Base-by-base conservation (phyloP, 169 alveolate species). In the Pseudocohnilembus persalinus region DNA sequence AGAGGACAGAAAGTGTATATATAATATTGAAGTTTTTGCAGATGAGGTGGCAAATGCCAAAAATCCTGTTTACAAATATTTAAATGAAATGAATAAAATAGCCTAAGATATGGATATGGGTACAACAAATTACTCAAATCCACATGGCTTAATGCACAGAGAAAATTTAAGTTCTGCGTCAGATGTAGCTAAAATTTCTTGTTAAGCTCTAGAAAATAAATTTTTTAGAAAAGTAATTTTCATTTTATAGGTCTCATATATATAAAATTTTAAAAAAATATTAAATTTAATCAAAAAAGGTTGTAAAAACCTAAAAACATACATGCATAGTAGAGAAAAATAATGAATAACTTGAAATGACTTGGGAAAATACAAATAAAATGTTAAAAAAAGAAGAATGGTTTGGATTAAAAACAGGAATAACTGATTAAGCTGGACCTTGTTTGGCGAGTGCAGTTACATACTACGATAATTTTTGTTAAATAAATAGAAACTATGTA, bases 91-190 rank as follows among this genome's bases (percentile, higher is more conserved):
- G 97, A 94, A 94, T 74, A 16, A 76, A 16, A 63, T 80, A 28
- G 94, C 95, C 0, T 64, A 83, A 72, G 65, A 84, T 29, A 29
- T 94, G 35, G 83, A 86, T 1, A 78, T 92, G 29, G 31, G 65
- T 0, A 76, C 35, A 29, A 92, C 96, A 0, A 64, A 87, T 83
- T 94, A 89, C 64, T 84, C 89, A n/a, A 92, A 93, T 68, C 93
- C 94, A 27, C 97, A 94, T 86, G 96, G 96, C 25, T 65, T 94
- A 65, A 34, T 90, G 29, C 86, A 88, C 76, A 87, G 85, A 77
- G 34, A 88, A 32, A 94, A 94, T 81, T 75, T 73, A 49, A 88
- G 94, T 1, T 77, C 95, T n/a, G 93, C 95, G 1, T 34, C 76
- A 29, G 97, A 94, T 88, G 82, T 92, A 25, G 89, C 89, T 30